phyloP scores from a whole-genome alignment of 208 protist genomes.

The Leishmania mexicana region DNA sequence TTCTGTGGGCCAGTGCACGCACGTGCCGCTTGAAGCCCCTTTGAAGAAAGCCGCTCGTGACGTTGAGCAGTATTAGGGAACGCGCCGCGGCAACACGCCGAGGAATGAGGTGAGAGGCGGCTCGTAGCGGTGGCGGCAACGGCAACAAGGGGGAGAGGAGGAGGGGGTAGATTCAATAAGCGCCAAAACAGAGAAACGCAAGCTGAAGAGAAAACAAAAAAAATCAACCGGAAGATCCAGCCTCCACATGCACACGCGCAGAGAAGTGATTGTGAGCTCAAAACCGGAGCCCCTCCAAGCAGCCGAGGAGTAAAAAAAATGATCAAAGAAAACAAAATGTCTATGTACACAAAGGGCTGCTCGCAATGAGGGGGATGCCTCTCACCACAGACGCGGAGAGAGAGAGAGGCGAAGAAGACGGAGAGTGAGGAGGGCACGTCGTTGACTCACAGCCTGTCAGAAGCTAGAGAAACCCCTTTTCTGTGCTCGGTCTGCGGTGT shows the following conservation, averaged over 20 bases:
- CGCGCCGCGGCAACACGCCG: background rate
- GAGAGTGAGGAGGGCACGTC: background rate
- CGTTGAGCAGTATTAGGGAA: background rate
- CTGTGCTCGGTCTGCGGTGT: background rate
- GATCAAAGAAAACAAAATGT: background rate
- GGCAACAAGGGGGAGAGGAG: background rate
- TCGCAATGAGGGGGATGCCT: background rate
- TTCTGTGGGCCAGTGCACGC: background rate
- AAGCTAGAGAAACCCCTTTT: background rate
- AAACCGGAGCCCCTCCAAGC: background rate
- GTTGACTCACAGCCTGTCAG: background rate
- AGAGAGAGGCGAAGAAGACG: background rate
- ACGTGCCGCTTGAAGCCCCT: background rate
- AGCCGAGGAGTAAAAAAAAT: background rate
- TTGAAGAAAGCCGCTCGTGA: background rate
- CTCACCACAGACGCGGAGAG: background rate
- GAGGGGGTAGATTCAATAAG: background rate
- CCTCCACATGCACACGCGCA: background rate
- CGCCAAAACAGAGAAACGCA: background rate
- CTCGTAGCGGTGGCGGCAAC: background rate
- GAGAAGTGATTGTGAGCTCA: background rate
- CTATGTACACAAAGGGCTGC: conserved; percentile 8
- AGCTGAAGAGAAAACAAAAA: background rate
- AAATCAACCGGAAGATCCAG: background rate
- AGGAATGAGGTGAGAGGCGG: background rate